Evolutionary conservation across 208 protist genomes (phyloP).

Genomic region (Crithidia bombi): DNA sequence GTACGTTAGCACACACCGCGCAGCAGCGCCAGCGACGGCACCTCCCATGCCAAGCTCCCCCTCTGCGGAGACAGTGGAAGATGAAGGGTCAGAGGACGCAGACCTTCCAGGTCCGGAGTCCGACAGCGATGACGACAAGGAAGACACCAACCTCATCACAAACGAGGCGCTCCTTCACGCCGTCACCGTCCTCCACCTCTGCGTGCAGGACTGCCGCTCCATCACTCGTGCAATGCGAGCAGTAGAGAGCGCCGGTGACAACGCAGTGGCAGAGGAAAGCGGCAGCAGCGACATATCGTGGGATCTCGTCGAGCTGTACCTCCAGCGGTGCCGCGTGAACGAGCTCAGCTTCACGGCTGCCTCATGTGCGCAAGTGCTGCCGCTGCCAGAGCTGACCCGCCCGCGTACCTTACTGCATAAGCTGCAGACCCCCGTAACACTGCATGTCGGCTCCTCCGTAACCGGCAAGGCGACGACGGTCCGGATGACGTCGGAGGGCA

Average conservation of each 20-base stretch:
- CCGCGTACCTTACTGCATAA: constrained; percentile 49
- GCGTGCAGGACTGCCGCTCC: constrained; percentile 48
- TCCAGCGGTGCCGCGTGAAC: constrained; percentile 29
- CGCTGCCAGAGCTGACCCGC: constrained; percentile 40
- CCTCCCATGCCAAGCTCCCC: neutral
- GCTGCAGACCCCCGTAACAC: constrained; percentile 39
- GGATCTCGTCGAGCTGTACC: constrained; percentile 48
- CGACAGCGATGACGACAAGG: constrained; percentile 22
- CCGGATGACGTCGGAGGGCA: constrained; percentile 30
- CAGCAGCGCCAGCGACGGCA: neutral
- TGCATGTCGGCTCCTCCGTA: neutral
- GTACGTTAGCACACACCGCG: constrained; percentile 29
- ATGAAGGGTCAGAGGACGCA: neutral
- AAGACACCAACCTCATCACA: constrained; percentile 25
- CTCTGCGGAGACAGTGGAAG: neutral
- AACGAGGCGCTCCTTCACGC: constrained; percentile 59
- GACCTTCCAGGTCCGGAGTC: too few species aligned
- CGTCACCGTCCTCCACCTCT: constrained; percentile 65
- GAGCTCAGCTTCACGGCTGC: constrained; percentile 36
- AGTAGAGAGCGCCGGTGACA: constrained; percentile 7
- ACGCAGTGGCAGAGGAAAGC: neutral
- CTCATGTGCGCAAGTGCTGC: constrained; percentile 37
- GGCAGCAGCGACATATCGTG: constrained; percentile 23
- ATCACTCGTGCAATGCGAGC: constrained; percentile 36
- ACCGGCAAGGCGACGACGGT: neutral